phyloP scores from a whole-genome alignment of 805 yeast species.

The Wickerhamomyces queroliae region DNA sequence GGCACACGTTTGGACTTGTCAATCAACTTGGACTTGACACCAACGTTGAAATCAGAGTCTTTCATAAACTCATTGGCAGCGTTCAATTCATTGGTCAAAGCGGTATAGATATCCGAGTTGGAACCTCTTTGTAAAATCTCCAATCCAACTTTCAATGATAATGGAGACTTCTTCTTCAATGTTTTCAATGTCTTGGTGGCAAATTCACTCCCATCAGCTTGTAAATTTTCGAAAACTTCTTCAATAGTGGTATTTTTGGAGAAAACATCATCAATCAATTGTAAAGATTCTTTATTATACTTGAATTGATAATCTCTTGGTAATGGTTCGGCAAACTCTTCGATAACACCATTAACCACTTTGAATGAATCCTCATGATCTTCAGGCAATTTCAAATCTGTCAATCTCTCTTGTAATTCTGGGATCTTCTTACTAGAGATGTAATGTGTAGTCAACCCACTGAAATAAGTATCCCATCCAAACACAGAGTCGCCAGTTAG shows the following conservation, averaged over 20 bases:
- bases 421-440: slow-evolving; percentile 61
- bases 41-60: slow-evolving; percentile 61
- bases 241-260: slow-evolving; percentile 39
- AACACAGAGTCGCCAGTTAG: slow-evolving; percentile 74
- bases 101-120: slow-evolving; percentile 50
- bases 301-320: slow-evolving; percentile 61
- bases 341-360: slow-evolving; percentile 65
- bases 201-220: slow-evolving; percentile 55
- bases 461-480: slow-evolving; percentile 76
- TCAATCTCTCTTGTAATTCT: slow-evolving; percentile 58
- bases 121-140: slow-evolving; percentile 61
- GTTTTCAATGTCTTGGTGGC: slow-evolving; percentile 52
- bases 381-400: slow-evolving; percentile 27
- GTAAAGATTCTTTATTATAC: slow-evolving; percentile 48
- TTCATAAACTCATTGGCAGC: slow-evolving; percentile 73
- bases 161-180: slow-evolving; percentile 62
- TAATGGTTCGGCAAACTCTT: slow-evolving; percentile 67
- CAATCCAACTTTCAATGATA: slow-evolving; percentile 71
- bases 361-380: slow-evolving; percentile 23
- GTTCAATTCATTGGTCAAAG: slow-evolving; percentile 66
- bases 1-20: slow-evolving; percentile 54
- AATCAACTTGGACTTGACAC: slow-evolving; percentile 58
- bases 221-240: slow-evolving; percentile 40
- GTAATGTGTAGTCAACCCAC: slow-evolving; percentile 90
- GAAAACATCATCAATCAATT: slow-evolving; percentile 67